Percentiles rank a stretch among this genome's conserved stretches.
These are phyloP conservation scores for Debaryomyces singareniensis DNA, from an alignment of 1,139 yeast genomes.

Conservation along the genomic window DNA sequence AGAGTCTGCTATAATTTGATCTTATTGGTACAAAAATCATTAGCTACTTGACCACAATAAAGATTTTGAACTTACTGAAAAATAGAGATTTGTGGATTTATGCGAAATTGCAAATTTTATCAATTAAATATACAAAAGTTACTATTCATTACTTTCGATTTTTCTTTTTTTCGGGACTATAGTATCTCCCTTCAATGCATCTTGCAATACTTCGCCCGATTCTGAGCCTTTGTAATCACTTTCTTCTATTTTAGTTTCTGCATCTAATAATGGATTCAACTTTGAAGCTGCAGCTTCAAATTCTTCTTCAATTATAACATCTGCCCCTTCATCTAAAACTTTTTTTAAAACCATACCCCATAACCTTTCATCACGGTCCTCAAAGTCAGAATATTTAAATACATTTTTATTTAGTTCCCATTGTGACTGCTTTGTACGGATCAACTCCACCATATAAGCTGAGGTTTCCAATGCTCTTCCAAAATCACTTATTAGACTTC, in stretches of 20 bases:
- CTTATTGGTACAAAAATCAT: no score
- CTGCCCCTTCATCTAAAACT: conserved; percentile 36
- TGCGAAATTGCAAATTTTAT: not conserved
- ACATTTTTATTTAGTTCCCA: conserved; percentile 75
- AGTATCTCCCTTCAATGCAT: conserved; percentile 2
- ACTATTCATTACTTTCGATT: conserved; percentile 13
- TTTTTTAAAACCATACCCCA: conserved; percentile 64
- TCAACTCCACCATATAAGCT: conserved; percentile 84
- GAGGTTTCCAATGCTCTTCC: conserved; percentile 78
- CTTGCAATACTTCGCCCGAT: conserved; percentile 2
- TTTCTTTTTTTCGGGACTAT: conserved; percentile 15
- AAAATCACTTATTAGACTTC: conserved; percentile 83
- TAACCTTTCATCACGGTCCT: conserved; percentile 45
- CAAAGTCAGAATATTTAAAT: conserved; percentile 61
- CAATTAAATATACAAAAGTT: not conserved
- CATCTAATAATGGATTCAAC: conserved; percentile 10
- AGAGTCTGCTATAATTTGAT: no score
- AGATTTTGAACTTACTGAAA: no score
- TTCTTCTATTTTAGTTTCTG: conserved; percentile 5
- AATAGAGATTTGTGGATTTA: not conserved
- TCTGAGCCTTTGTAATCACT: conserved; percentile 4
- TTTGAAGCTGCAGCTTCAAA: conserved; percentile 12
- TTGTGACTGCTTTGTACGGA: conserved; percentile 69
- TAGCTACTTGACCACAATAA: no score
- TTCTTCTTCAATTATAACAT: conserved; percentile 20